These are phyloP conservation scores for Trichoderma asperelloides DNA, from an alignment of 495 filamentous ascomycete species.

Conservation along the genomic window DNA sequence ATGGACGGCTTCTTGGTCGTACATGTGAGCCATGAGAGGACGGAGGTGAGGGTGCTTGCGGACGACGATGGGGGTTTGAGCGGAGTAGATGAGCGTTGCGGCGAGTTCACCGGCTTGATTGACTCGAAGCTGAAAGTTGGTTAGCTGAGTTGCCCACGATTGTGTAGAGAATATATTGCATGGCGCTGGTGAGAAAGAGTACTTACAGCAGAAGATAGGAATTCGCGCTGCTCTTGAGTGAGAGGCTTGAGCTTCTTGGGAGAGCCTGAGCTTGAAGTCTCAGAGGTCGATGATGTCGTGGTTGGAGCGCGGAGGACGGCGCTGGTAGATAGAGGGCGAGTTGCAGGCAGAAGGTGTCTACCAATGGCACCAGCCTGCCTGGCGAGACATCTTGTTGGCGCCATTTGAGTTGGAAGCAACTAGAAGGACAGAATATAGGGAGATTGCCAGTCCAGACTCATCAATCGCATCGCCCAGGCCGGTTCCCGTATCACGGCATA, in stretches of 20 bases:
- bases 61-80: slow-evolving; percentile 66
- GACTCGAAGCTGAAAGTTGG: slow-evolving; percentile 53
- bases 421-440: not conserved
- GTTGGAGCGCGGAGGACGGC: not conserved
- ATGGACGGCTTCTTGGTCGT: slow-evolving; percentile 88
- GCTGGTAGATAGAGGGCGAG: slow-evolving; percentile 2
- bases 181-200: slow-evolving; percentile 2
- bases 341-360: not conserved
- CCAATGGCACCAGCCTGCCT: not conserved
- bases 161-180: not conserved
- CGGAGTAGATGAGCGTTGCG: slow-evolving; percentile 75
- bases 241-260: slow-evolving; percentile 52
- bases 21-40: slow-evolving; percentile 93
- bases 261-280: not conserved
- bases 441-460: not conserved
- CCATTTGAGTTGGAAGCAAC: not conserved
- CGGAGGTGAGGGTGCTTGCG: slow-evolving; percentile 77
- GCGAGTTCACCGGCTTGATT: slow-evolving; percentile 89
- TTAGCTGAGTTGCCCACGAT: not conserved
- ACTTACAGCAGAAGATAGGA: slow-evolving; percentile 66
- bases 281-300: not conserved
- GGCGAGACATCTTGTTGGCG: slow-evolving; percentile 1
- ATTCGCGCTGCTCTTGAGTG: slow-evolving; percentile 59
- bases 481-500: not conserved
- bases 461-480: not conserved